Evolutionary conservation across 164 flowering plant species (phyloP).

Genomic region (Dillenia suffruticosa): DNA sequence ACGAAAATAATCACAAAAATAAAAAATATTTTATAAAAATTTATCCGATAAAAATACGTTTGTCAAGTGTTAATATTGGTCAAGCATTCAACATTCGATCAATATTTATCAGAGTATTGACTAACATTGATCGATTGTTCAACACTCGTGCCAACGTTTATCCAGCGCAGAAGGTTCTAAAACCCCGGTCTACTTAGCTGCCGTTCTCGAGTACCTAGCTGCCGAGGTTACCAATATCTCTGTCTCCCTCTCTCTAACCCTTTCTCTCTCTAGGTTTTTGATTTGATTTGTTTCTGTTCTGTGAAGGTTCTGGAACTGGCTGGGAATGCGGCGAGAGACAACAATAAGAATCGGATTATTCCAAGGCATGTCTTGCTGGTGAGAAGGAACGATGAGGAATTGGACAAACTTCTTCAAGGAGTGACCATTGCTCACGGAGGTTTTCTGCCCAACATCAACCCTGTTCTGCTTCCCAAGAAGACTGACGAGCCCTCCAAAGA

Average conservation of each 20-base stretch:
- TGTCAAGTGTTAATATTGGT: no score
- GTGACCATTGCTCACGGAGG: slow-evolving; percentile 46
- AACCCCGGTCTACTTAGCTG: slow-evolving; percentile 41
- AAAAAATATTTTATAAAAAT: no score
- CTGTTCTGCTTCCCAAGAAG: slow-evolving; percentile 43
- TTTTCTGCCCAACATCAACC: slow-evolving; percentile 48
- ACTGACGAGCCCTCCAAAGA: slow-evolving; percentile 27
- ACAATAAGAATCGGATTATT: slow-evolving; percentile 23
- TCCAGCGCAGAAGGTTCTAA: no score
- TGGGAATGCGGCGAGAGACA: slow-evolving; percentile 15
- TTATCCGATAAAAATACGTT: no score
- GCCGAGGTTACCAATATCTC: no score
- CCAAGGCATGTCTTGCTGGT: slow-evolving; percentile 25
- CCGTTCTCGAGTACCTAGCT: slow-evolving; percentile 31
- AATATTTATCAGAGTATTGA: no score
- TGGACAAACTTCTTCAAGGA: slow-evolving; percentile 35
- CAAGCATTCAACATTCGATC: no score
- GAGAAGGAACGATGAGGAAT: slow-evolving; percentile 45
- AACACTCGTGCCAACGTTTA: no score
- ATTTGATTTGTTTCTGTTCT: not conserved
- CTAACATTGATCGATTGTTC: no score
- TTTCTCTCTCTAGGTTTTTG: no score
- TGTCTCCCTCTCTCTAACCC: no score
- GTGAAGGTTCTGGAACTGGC: slow-evolving; percentile 6
- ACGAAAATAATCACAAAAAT: no score